Evolutionary conservation across 75 land plant genomes (phyloP).

Genomic region (Azolla pinnata): DNA sequence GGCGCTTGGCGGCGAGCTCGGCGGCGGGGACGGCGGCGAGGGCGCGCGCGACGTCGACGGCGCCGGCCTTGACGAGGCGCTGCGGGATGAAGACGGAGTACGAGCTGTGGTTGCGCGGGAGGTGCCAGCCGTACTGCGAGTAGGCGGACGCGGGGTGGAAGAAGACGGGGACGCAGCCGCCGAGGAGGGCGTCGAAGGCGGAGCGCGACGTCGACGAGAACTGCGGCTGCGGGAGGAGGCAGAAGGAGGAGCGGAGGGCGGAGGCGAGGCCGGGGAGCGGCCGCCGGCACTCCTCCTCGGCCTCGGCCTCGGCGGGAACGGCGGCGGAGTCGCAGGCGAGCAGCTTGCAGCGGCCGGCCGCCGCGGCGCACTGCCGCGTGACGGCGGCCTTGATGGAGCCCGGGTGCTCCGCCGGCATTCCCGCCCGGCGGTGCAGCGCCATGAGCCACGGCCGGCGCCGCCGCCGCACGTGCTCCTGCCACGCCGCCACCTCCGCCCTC

Average conservation of each 20-base stretch:
- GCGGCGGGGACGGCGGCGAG: background rate
- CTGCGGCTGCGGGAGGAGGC: conserved; percentile 17
- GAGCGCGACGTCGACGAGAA: conserved; percentile 8
- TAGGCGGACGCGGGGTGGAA: conserved; percentile 6
- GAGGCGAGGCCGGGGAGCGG: conserved; percentile 12
- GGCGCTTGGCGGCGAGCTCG: background rate
- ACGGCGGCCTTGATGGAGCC: background rate
- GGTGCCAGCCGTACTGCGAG: conserved; percentile 18
- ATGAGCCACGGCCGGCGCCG: conserved; percentile 9
- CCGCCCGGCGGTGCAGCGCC: no score
- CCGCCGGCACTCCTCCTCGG: conserved; percentile 4
- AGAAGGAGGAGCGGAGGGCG: conserved; percentile 19
- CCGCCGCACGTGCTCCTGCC: conserved; percentile 20
- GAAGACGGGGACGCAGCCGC: conserved; percentile 17
- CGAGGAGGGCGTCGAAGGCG: conserved; percentile 10
- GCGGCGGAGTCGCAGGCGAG: conserved; percentile 12
- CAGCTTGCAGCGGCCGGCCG: conserved; percentile 23
- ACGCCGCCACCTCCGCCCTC: conserved; percentile 4
- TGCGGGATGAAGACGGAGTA: conserved; percentile 9
- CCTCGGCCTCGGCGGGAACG: no score
- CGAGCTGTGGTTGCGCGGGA: conserved; percentile 5
- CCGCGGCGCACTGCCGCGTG: conserved; percentile 11
- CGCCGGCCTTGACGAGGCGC: background rate
- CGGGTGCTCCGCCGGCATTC: no score
- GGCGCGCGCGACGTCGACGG: background rate